These are phyloP conservation scores for Tricholoma terreum DNA, from an alignment of 768 basidiomycete species.

Conservation along the genomic window DNA sequence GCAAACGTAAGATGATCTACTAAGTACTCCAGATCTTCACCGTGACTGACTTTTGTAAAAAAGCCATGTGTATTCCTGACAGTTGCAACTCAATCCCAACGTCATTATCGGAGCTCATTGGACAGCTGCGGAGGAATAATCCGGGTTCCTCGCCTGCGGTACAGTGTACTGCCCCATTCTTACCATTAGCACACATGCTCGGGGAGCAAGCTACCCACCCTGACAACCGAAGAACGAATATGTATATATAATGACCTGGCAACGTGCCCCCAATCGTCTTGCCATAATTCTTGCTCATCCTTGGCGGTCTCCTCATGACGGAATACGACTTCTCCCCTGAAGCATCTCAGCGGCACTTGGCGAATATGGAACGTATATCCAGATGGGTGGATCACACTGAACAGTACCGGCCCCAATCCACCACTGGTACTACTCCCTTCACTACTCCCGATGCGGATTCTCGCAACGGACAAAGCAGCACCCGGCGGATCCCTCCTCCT, in stretches of 20 bases:
- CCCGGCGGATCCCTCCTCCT: constrained; percentile 11
- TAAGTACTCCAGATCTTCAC: too few species aligned
- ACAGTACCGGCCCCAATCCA: constrained; percentile 13
- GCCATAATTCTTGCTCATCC: not conserved
- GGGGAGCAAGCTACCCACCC: too few species aligned
- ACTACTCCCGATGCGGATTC: not conserved
- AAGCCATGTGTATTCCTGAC: too few species aligned
- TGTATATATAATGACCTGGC: not conserved
- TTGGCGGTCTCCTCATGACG: constrained; percentile 12
- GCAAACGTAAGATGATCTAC: too few species aligned
- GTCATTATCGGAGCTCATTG: too few species aligned
- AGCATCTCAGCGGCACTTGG: constrained; percentile 17
- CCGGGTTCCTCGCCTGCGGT: too few species aligned
- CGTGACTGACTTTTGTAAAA: too few species aligned
- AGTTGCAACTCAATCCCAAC: too few species aligned
- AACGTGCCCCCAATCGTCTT: not conserved
- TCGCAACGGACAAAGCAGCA: not conserved
- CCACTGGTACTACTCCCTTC: constrained; percentile 13
- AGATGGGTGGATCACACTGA: constrained; percentile 21
- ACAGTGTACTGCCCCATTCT: too few species aligned
- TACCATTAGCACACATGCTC: too few species aligned
- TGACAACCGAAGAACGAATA: too few species aligned
- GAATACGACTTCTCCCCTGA: constrained; percentile 26
- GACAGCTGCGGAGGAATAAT: too few species aligned
- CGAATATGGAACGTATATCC: constrained; percentile 19